Evolutionary conservation across 2,329 filamentous ascomycete species (phyloP).

Genomic region (Penicillium fuscoglaucum): DNA sequence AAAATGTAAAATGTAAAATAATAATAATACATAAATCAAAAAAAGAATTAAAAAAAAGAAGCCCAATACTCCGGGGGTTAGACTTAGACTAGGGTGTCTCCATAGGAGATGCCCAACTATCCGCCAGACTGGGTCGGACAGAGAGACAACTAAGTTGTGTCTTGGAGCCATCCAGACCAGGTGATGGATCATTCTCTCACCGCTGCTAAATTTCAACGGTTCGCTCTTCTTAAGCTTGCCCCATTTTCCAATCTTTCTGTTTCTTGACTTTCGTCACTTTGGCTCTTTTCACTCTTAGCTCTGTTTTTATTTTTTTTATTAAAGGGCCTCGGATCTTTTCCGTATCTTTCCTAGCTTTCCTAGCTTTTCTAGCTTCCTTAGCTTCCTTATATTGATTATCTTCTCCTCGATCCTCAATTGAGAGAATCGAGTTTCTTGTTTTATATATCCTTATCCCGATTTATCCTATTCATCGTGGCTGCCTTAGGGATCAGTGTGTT

Average conservation of each 20-base stretch:
- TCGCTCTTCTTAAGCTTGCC: conserved; percentile 8
- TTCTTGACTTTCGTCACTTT: conserved; percentile 8
- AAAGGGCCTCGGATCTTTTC: conserved; percentile 7
- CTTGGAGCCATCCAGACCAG: conserved; percentile 18
- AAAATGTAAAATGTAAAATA: not conserved
- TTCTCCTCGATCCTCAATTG: conserved; percentile 5
- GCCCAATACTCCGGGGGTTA: conserved; percentile 12
- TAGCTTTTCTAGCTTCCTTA: not conserved
- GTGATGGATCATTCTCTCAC: conserved; percentile 28
- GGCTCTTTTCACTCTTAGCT: conserved; percentile 7
- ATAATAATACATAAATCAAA: not conserved
- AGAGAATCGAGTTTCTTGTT: conserved; percentile 5
- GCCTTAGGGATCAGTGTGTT: conserved; percentile 42
- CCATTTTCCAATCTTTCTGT: conserved; percentile 13
- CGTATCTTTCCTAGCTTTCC: conserved; percentile 3
- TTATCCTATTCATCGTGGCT: conserved; percentile 39
- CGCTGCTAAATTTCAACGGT: conserved; percentile 27
- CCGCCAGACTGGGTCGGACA: conserved; percentile 26
- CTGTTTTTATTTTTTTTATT: not conserved
- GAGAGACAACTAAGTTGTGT: conserved; percentile 23
- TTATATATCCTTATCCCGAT: not conserved
- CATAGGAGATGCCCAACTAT: conserved; percentile 24
- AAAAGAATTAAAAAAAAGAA: conserved; percentile 1
- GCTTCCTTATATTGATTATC: conserved; percentile 2
- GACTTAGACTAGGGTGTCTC: conserved; percentile 9